phyloP scores from a whole-genome alignment of 371 early-diverging fungal species.

The Circinella umbellata region DNA sequence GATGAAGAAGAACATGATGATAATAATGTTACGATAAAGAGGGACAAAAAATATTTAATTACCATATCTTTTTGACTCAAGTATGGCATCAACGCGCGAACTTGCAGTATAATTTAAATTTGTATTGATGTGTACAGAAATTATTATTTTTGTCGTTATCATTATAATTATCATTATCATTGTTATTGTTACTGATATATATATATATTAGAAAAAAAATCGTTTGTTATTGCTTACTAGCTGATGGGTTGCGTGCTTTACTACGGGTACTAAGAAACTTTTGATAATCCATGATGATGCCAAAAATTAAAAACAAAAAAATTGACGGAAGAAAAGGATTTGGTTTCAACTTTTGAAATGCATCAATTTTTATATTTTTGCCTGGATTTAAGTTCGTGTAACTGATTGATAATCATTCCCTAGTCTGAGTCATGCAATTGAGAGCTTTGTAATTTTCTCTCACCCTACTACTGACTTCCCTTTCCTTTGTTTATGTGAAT shows the following conservation, averaged over 20 bases:
- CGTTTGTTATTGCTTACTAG: constrained; percentile 18
- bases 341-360: too few relatives aligned
- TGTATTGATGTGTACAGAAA: background rate
- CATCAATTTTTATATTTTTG: too few relatives aligned
- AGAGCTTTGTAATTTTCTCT: background rate
- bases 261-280: constrained; percentile 31
- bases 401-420: too few relatives aligned
- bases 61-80: constrained; percentile 31
- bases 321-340: too few relatives aligned
- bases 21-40: too few relatives aligned
- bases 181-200: too few relatives aligned
- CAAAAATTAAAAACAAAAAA: background rate
- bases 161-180: background rate
- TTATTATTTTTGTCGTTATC: background rate
- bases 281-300: constrained; percentile 24
- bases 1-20: too few relatives aligned
- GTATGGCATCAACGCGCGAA: constrained; percentile 30
- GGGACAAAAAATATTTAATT: background rate
- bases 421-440: too few relatives aligned
- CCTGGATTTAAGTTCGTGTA: too few relatives aligned
- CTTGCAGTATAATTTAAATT: background rate
- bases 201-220: too few relatives aligned
- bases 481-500: too few relatives aligned
- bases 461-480: too few relatives aligned
- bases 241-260: constrained; percentile 31